phyloP scores from a whole-genome alignment of 2,329 filamentous ascomycete genomes.

The Plenodomus biglobosus region DNA sequence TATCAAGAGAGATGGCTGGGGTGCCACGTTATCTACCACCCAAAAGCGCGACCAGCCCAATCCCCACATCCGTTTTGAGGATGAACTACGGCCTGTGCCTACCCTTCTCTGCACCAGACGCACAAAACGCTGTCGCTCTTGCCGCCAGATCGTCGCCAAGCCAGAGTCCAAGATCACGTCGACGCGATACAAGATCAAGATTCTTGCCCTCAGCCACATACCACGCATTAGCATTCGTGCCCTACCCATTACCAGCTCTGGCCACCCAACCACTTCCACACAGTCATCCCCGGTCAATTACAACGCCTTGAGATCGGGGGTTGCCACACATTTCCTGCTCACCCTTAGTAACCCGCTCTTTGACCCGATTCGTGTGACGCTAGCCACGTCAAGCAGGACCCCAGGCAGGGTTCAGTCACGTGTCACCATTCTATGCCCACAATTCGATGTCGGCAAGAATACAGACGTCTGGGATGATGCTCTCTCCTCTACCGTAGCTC shows the following conservation, averaged over 20 bases:
- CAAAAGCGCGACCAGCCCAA: constrained; percentile 56
- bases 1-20: constrained; percentile 64
- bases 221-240: constrained; percentile 76
- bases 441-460: constrained; percentile 92
- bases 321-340: constrained; percentile 74
- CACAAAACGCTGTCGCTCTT: constrained; percentile 88
- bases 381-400: constrained; percentile 69
- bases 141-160: constrained; percentile 92
- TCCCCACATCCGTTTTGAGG: constrained; percentile 62
- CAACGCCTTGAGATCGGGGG: constrained; percentile 51
- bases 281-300: constrained; percentile 44
- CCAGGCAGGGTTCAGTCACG: constrained; percentile 52
- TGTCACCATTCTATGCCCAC: constrained; percentile 89
- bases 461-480: constrained; percentile 95
- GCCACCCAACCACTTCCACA: background rate
- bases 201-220: constrained; percentile 83
- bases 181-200: constrained; percentile 87
- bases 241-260: constrained; percentile 46
- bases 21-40: constrained; percentile 58
- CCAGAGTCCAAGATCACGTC: constrained; percentile 88
- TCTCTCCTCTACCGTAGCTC: constrained; percentile 53
- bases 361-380: constrained; percentile 80
- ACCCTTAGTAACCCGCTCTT: constrained; percentile 95
- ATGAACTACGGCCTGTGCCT: constrained; percentile 78
- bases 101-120: constrained; percentile 87